Conservation (phyloP, 257 asterid genomes). For the Rhazya stricta region DNA sequence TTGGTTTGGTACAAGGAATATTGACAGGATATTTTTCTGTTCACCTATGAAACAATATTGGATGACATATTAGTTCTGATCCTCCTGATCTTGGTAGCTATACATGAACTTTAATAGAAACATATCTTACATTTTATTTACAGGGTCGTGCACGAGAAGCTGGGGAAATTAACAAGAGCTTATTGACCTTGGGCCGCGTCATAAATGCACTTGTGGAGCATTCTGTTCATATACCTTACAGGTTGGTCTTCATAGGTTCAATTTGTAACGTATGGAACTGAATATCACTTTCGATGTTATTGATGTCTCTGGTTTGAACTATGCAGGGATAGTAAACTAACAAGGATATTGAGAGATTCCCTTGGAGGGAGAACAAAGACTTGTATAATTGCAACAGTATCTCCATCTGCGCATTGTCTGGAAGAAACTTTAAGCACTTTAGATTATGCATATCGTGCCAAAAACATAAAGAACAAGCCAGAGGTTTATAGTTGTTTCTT, state of each 20-base stretch:
- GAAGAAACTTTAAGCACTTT: conserved; percentile 83
- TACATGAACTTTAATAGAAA: neutral
- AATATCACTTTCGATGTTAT: neutral
- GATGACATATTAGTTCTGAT: neutral
- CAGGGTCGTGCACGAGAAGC: conserved; percentile 96
- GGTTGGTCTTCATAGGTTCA: conserved; percentile 33
- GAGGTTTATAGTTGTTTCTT: conserved; percentile 37
- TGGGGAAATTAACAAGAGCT: conserved; percentile 87
- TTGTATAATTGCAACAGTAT: conserved; percentile 77
- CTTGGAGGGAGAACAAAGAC: conserved; percentile 88
- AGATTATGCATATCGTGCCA: conserved; percentile 85
- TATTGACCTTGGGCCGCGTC: conserved; percentile 79
- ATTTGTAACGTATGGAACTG: neutral
- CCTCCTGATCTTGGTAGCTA: neutral
- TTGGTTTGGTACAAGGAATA: neutral
- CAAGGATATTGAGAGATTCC: conserved; percentile 78
- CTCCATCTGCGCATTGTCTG: conserved; percentile 65
- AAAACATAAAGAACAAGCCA: conserved; percentile 79
- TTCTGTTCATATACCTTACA: conserved; percentile 77
- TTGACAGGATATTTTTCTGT: neutral
- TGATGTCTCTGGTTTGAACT: neutral
- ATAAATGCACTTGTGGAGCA: conserved; percentile 79
- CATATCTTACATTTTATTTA: conserved; percentile 1
- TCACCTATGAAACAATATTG: neutral
- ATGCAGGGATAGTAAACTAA: conserved; percentile 82